Evolutionary conservation across 2,329 filamentous ascomycete genomes (phyloP).

Genomic region (Salinomyces thailandicus): DNA sequence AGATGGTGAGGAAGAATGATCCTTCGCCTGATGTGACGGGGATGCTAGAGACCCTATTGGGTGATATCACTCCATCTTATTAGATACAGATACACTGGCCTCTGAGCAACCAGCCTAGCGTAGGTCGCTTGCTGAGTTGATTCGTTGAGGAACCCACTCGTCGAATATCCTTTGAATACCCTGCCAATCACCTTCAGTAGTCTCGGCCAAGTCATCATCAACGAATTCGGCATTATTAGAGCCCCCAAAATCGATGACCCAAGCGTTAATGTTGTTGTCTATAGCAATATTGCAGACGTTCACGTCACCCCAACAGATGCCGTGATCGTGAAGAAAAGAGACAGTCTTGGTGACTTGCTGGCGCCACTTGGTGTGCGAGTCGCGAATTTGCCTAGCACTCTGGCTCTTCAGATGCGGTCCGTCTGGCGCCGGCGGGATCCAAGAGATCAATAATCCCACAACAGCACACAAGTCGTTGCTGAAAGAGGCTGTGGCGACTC

Average conservation of each 20-base stretch:
- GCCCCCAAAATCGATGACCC: slow-evolving; percentile 21
- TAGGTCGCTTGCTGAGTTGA: background rate
- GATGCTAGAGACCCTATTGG: background rate
- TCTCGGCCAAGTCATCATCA: slow-evolving; percentile 14
- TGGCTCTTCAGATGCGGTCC: background rate
- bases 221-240: slow-evolving; percentile 17
- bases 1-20: background rate
- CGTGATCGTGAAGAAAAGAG: background rate
- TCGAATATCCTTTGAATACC: slow-evolving; percentile 13
- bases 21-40: background rate
- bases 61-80: background rate
- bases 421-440: background rate
- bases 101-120: background rate
- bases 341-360: background rate
- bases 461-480: background rate
- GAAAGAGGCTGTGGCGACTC: background rate
- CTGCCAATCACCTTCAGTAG: slow-evolving; percentile 15
- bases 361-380: background rate
- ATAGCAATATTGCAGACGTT: slow-evolving; percentile 20
- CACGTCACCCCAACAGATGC: slow-evolving; percentile 19
- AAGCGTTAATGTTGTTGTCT: slow-evolving; percentile 14
- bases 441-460: background rate
- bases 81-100: background rate
- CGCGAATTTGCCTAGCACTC: background rate
- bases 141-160: slow-evolving; percentile 2